Evolutionary conservation across 768 basidiomycete species (phyloP), one percentile per base, ranked within the genome.

Genomic region (Tricholoma terreum): DNA sequence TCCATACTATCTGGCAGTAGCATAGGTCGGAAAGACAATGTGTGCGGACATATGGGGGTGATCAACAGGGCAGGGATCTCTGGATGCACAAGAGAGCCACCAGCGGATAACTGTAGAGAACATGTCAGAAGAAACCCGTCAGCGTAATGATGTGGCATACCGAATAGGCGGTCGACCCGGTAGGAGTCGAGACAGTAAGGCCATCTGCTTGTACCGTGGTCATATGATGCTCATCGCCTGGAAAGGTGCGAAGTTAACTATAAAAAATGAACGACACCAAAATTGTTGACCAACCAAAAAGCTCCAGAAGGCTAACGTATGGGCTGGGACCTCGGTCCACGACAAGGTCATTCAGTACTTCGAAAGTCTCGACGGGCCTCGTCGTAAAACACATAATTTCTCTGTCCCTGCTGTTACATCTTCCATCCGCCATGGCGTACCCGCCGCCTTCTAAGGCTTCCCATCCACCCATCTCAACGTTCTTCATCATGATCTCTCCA

Each of bases 161-260:
- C 14, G 97, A 99, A 72, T 99, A 99, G 3, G 97, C 97, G 10
- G 97, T 99, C 22, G 97, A 98, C 4, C 97, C 97, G 0, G 97
- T 99, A 7, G 97, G 97, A 0, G 97, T 99, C 33, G 97, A 89
- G 14, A 99, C 87, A 30, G 91, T 93, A 42, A 99, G 77, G 11
- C 97, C 97, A 66, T 99, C 97, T 0, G 95, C 97, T 75, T 98
- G 97, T 2, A 98, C 97, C 2, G 97, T 99, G 1, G 97, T 99
- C 83, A 99, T 88, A 76, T 98, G 97, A 72, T 99, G 93, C 61
- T 99, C 96, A 68, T 99, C 97, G 58, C 94, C 96, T 98, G 61
- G 10, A 33, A 9, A 31, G 2, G 30, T 15, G 14, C 30, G n/a
- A 49, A 21, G 6, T 27, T 27, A 27, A 38, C 17, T 30, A 35